Conservation (phyloP, 805 yeast species). For the Schwanniomyces yamadae region DNA sequence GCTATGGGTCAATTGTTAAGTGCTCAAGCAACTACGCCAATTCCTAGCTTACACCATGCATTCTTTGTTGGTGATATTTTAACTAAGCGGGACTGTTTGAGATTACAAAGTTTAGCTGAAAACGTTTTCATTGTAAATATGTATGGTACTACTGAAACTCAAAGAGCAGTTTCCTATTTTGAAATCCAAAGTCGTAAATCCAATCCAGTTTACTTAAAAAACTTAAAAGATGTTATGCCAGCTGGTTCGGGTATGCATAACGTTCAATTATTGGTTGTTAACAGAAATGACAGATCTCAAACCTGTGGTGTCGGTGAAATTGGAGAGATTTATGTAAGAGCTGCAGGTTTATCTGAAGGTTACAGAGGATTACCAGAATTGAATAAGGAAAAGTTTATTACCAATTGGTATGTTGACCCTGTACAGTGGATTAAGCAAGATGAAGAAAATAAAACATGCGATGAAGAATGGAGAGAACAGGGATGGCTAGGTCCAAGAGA, state of each 20-base stretch:
- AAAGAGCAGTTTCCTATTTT: slow-evolving; percentile 93
- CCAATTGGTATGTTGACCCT: slow-evolving; percentile 84
- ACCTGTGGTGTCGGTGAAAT: slow-evolving; percentile 98
- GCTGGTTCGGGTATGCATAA: slow-evolving; percentile 98
- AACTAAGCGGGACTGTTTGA: slow-evolving; percentile 93
- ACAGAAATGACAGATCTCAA: slow-evolving; percentile 82
- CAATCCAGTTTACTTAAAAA: slow-evolving; percentile 72
- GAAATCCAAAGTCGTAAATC: slow-evolving; percentile 73
- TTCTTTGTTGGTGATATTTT: slow-evolving; percentile 97
- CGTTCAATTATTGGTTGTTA: slow-evolving; percentile 91
- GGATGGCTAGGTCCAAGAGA: slow-evolving; percentile 94
- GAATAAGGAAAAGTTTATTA: slow-evolving; percentile 82
- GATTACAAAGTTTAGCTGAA: slow-evolving; percentile 88
- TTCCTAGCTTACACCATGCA: slow-evolving; percentile 88
- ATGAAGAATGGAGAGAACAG: slow-evolving; percentile 67
- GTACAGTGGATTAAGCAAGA: slow-evolving; percentile 62
- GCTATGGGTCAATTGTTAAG: slow-evolving; percentile 98
- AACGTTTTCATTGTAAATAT: slow-evolving; percentile 90
- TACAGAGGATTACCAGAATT: slow-evolving; percentile 89
- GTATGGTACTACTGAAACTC: slow-evolving; percentile 99
- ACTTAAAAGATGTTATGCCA: slow-evolving; percentile 93
- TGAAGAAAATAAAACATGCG: slow-evolving; percentile 37
- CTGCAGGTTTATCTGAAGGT: slow-evolving; percentile 97
- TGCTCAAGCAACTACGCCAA: slow-evolving; percentile 89
- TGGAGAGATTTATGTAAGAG: slow-evolving; percentile 97